phyloP scores from a whole-genome alignment of 2,329 filamentous ascomycete genomes.

The Hyphodiscus sp. region DNA sequence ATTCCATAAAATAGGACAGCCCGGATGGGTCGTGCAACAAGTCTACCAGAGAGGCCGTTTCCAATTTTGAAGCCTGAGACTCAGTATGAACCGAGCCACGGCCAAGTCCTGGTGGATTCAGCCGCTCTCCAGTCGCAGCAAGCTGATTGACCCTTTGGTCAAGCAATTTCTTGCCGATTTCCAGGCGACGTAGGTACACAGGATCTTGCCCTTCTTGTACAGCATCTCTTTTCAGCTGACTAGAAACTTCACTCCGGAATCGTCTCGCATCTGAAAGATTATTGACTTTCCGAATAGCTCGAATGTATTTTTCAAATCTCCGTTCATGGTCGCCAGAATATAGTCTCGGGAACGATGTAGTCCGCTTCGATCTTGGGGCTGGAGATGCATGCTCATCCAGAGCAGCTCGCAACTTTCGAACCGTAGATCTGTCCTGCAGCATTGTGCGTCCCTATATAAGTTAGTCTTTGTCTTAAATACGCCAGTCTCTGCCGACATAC shows the following conservation, averaged over 20 bases:
- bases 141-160: constrained; percentile 85
- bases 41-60: constrained; percentile 72
- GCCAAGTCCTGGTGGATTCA: constrained; percentile 18
- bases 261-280: constrained; percentile 89
- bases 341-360: constrained; percentile 72
- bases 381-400: constrained; percentile 90
- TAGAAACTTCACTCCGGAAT: constrained; percentile 86
- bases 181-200: constrained; percentile 79
- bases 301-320: constrained; percentile 90
- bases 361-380: constrained; percentile 57
- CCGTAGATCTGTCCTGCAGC: constrained; percentile 91
- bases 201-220: constrained; percentile 73
- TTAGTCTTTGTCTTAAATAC: constrained; percentile 7
- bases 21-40: constrained; percentile 86
- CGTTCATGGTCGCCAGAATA: constrained; percentile 77
- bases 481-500: constrained; percentile 30
- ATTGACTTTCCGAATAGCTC: constrained; percentile 79
- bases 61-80: constrained; percentile 51
- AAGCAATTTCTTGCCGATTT: constrained; percentile 83
- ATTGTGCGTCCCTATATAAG: constrained; percentile 62
- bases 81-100: constrained; percentile 25
- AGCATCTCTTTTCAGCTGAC: constrained; percentile 81
- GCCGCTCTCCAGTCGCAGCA: constrained; percentile 54
- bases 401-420: constrained; percentile 83
- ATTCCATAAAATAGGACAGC: constrained; percentile 98